Conservation (phyloP, 1,284 basidiomycete species). For the Sanghuangporus weigelae region DNA sequence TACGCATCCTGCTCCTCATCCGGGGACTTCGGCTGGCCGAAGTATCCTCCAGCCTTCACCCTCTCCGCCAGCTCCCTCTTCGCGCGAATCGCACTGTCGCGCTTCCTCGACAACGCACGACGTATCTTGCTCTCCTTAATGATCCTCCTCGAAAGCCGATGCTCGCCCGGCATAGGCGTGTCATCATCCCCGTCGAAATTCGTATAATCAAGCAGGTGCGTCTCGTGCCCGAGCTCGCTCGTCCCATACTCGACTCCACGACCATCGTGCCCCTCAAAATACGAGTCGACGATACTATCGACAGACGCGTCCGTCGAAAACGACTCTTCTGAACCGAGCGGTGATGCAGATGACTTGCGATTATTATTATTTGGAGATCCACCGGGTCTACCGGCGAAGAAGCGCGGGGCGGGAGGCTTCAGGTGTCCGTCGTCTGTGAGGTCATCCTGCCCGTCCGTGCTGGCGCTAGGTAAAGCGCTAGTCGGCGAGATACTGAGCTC, state of each 20-base stretch:
- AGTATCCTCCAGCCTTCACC: conserved; percentile 2
- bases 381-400: background rate
- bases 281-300: conserved; percentile 30
- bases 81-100: conserved; percentile 23
- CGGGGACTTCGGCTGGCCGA: background rate
- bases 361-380: background rate
- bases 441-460: conserved; percentile 11
- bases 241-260: conserved; percentile 23
- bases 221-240: conserved; percentile 41
- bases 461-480: background rate
- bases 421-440: conserved; percentile 6
- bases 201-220: conserved; percentile 63
- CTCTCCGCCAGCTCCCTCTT: conserved; percentile 19
- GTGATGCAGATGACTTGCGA: background rate
- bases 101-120: conserved; percentile 46
- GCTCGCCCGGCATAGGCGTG: conserved; percentile 55
- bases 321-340: conserved; percentile 8
- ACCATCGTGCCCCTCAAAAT: conserved; percentile 37
- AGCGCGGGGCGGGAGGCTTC: conserved; percentile 12
- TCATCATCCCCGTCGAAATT: conserved; percentile 83
- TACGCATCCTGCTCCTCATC: conserved; percentile 13
- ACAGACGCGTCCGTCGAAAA: conserved; percentile 25
- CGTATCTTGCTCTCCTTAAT: conserved; percentile 67
- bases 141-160: conserved; percentile 53
- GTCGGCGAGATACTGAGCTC: conserved; percentile 17